Conservation (phyloP, 2,329 filamentous ascomycete species). For the Pseudogymnoascus sp. region DNA sequence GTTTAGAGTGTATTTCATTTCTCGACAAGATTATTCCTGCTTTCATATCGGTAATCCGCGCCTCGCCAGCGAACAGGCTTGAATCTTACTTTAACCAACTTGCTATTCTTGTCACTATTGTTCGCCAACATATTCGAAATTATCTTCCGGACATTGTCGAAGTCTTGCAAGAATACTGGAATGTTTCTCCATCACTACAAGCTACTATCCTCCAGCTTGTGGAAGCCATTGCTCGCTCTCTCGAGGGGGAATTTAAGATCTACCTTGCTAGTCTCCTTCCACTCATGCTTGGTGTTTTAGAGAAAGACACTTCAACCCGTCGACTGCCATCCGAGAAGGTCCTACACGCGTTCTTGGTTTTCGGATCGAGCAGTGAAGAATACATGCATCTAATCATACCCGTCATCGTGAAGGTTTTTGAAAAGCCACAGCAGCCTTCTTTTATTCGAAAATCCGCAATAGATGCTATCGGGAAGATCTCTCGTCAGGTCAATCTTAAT, state of each 20-base stretch:
- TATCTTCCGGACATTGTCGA: constrained; percentile 82
- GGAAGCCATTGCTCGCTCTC: constrained; percentile 84
- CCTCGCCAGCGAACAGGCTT: constrained; percentile 67
- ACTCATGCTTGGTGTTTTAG: constrained; percentile 87
- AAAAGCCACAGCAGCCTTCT: constrained; percentile 74
- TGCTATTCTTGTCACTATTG: constrained; percentile 86
- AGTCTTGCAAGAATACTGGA: constrained; percentile 86
- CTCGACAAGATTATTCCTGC: constrained; percentile 90
- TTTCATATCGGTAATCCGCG: constrained; percentile 82
- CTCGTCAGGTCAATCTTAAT: constrained; percentile 92
- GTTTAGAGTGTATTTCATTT: constrained; percentile 92
- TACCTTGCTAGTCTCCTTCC: constrained; percentile 85
- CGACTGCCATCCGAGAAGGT: constrained; percentile 83
- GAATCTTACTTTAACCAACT: constrained; percentile 98
- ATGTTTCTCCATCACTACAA: constrained; percentile 71
- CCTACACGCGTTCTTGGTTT: constrained; percentile 90
- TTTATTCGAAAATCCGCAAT: constrained; percentile 83
- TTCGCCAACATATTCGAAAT: constrained; percentile 90
- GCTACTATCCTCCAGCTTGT: constrained; percentile 87
- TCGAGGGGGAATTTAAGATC: constrained; percentile 97
- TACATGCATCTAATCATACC: constrained; percentile 99
- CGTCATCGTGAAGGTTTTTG: constrained; percentile 88
- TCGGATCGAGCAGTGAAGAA: constrained; percentile 91
- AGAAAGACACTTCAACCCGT: constrained; percentile 71
- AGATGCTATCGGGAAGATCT: constrained; percentile 89